phyloP scores from a whole-genome alignment of 1,284 basidiomycete species.

The Rhodofomes roseus region DNA sequence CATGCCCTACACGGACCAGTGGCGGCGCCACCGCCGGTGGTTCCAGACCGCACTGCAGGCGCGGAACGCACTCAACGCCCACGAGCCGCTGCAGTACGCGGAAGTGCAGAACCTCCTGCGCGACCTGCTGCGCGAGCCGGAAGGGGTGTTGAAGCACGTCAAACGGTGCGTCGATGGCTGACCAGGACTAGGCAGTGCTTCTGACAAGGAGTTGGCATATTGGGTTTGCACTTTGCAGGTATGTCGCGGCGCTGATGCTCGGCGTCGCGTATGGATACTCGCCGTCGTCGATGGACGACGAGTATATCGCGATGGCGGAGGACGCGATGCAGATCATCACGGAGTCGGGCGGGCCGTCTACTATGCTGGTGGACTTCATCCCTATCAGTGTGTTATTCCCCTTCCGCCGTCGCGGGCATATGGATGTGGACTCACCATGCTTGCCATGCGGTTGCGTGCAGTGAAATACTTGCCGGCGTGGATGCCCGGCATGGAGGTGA shows the following conservation, averaged over 20 bases:
- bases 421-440: too few relatives aligned
- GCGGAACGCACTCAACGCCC: background rate
- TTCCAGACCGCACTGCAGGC: background rate
- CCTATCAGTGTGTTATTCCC: constrained; percentile 36
- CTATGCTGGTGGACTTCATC: constrained; percentile 52
- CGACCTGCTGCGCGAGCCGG: background rate
- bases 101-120: background rate
- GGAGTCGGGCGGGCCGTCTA: constrained; percentile 44
- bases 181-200: background rate
- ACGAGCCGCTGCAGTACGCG: background rate
- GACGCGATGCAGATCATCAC: constrained; percentile 44
- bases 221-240: constrained; percentile 9
- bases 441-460: constrained; percentile 7
- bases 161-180: background rate
- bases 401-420: background rate
- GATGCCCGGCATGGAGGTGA: constrained; percentile 26
- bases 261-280: constrained; percentile 26
- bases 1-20: background rate
- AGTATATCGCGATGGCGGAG: constrained; percentile 34
- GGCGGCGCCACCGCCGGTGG: background rate
- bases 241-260: constrained; percentile 18
- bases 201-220: background rate
- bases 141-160: background rate
- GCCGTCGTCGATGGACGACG: constrained; percentile 23
- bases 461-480: constrained; percentile 23